These are phyloP conservation scores for Nannizziopsis arthrosporioides DNA, from an alignment of 2,329 filamentous ascomycete species.

Conservation along the genomic window DNA sequence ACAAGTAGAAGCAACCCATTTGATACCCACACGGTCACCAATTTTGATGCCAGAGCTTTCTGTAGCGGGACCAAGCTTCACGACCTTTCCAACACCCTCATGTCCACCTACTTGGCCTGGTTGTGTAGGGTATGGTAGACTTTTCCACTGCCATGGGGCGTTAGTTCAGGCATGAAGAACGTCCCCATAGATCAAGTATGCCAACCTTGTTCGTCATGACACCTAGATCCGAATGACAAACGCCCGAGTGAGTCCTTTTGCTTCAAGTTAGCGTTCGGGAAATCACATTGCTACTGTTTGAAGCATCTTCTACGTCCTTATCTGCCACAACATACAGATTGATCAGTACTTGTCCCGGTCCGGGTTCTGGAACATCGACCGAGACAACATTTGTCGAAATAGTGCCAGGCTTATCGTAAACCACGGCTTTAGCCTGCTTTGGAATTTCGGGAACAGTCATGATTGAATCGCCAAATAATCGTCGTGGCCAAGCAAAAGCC, in stretches of 20 bases:
- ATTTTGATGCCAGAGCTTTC: constrained; percentile 47
- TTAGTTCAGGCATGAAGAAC: background rate
- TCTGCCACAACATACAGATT: constrained; percentile 38
- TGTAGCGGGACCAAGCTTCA: constrained; percentile 52
- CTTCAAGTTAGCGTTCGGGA: background rate
- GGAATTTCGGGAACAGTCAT: constrained; percentile 38
- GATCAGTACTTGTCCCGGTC: constrained; percentile 50
- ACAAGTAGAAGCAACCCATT: constrained; percentile 52
- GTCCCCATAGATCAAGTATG: background rate
- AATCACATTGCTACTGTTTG: background rate
- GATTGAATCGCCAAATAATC: background rate
- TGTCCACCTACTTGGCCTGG: constrained; percentile 56
- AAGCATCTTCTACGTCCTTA: background rate
- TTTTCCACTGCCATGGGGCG: constrained; percentile 36
- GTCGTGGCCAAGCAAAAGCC: too few relatives aligned
- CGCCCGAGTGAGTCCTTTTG: constrained; percentile 49
- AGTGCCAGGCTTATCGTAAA: constrained; percentile 55
- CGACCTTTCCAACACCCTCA: constrained; percentile 55
- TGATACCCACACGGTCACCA: constrained; percentile 59
- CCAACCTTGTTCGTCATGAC: constrained; percentile 40
- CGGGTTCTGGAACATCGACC: constrained; percentile 54
- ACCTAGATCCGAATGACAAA: constrained; percentile 53
- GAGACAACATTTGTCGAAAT: constrained; percentile 54
- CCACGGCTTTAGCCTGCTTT: constrained; percentile 49
- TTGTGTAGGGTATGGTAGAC: constrained; percentile 48